phyloP scores from a whole-genome alignment of 257 asterid genomes.

The Mitragyna speciosa region DNA sequence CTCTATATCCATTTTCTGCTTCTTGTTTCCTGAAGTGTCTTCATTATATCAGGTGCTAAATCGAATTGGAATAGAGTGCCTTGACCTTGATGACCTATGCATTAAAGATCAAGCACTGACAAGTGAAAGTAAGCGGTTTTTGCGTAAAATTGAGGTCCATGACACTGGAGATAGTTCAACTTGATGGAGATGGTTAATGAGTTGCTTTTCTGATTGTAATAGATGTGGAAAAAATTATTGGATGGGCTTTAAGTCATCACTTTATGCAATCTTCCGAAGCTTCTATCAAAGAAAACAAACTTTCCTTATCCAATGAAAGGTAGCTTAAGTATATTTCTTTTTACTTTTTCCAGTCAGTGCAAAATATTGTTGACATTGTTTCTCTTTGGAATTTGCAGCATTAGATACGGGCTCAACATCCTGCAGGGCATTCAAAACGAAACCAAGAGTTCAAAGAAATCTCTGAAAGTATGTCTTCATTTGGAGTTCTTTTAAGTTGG shows the following conservation, averaged over 20 bases:
- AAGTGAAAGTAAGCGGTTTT: conserved; percentile 61
- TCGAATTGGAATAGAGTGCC: conserved; percentile 58
- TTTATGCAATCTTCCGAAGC: conserved; percentile 62
- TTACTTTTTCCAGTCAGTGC: background rate
- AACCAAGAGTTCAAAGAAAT: conserved; percentile 65
- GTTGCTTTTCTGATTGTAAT: conserved; percentile 32
- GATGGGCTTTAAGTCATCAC: conserved; percentile 91
- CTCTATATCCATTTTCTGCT: background rate
- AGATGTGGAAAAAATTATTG: conserved; percentile 74
- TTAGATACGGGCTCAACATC: conserved; percentile 67
- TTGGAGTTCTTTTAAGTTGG: background rate
- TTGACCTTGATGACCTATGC: conserved; percentile 70
- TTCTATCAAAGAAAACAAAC: conserved; percentile 46
- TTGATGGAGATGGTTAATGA: conserved; percentile 18
- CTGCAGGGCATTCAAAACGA: conserved; percentile 73
- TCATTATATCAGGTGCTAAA: conserved; percentile 47
- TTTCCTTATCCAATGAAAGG: conserved; percentile 65
- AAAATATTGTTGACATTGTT: conserved; percentile 25
- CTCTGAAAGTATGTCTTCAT: conserved; percentile 61
- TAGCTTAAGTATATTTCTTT: conserved; percentile 18
- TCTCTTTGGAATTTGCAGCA: conserved; percentile 43
- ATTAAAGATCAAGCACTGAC: conserved; percentile 82
- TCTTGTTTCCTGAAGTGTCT: conserved; percentile 8
- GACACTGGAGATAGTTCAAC: conserved; percentile 8
- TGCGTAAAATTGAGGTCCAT: conserved; percentile 21